Evolutionary conservation across 2,329 filamentous ascomycete genomes (phyloP), one percentile per base, ranked within the genome.

Genomic region (Verticillium nubilum): DNA sequence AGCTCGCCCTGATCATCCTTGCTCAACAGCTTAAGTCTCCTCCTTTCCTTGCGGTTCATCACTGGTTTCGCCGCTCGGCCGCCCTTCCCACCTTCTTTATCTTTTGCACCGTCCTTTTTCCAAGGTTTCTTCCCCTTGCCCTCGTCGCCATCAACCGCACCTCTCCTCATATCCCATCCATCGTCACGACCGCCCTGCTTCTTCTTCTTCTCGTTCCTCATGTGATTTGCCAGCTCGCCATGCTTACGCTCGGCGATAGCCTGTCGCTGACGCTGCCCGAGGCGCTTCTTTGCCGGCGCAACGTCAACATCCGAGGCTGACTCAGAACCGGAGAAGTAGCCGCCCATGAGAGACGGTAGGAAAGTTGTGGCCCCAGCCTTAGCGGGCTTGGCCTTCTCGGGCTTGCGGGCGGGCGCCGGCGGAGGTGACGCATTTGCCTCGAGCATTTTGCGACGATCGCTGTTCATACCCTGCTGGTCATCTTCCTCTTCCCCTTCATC

Each of bases 241-340:
- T 82, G 94, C 69, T 93, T 94, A 76, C 91, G 88, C 76, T 94
- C 90, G 78, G 86, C 90, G 60, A 95, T 89, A 26, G 86, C 84
- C 69, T 90, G 89, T 9, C 91, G 84, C n/a, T 88, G 89, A 52
- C 86, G 83, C 74, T 96, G 91, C 3, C 91, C 91, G 54, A 86
- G 81, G 25, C 89, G 81, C 67, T 94, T 93, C 74, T 92, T 93
- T 66, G 85, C 85, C 0, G 80, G 74, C 5, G 82, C 83, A 2
- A 80, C 72, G 57, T 92, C 89, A 25, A 90, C 76, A 63, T 90
- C 87, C 0, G 87, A 89, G 6, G 83, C 84, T 0, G 82, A 85
- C 65, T 91, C 89, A 9, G 87, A 90, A 54, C 89, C 90, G 2
- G 89, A 92, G 67, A 91, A 83, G 74, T 94, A 96, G 59, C 89